Conservation (phyloP, 257 asterid genomes). For the Fraxinus cuspidata region DNA sequence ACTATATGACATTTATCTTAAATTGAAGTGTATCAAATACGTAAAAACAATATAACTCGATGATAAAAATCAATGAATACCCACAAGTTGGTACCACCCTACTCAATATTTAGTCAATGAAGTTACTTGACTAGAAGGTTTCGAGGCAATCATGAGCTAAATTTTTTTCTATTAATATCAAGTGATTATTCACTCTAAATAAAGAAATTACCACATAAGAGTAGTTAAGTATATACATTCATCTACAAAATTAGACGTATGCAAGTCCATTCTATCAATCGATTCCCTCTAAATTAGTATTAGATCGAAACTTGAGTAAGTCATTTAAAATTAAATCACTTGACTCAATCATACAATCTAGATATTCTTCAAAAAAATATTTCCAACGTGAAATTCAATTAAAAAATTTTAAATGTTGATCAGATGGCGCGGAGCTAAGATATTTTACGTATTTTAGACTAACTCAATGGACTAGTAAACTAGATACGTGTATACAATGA, state of each 20-base stretch:
- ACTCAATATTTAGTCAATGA: too few species aligned
- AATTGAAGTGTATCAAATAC: not conserved
- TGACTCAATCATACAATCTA: not conserved
- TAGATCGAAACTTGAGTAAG: not conserved
- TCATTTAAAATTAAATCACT: not conserved
- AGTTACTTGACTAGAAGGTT: too few species aligned
- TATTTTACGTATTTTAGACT: not conserved
- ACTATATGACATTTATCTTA: too few species aligned
- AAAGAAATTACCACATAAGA: too few species aligned
- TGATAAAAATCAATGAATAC: not conserved
- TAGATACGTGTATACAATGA: not conserved
- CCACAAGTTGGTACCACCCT: not conserved
- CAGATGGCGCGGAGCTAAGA: not conserved
- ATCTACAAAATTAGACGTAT: not conserved
- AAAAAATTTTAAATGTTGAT: not conserved
- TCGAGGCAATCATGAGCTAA: not conserved
- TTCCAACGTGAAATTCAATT: not conserved
- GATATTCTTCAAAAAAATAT: not conserved
- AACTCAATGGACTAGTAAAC: not conserved
- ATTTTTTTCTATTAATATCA: not conserved
- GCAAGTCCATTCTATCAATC: not conserved
- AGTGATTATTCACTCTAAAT: not conserved
- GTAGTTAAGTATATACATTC: not conserved
- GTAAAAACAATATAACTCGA: not conserved
- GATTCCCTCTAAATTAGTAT: not conserved